A percentile compares a stretch with the other conserved stretches of the same genome.
phyloP scores from a whole-genome alignment of 495 filamentous ascomycete species.

The Neurospora africana region DNA sequence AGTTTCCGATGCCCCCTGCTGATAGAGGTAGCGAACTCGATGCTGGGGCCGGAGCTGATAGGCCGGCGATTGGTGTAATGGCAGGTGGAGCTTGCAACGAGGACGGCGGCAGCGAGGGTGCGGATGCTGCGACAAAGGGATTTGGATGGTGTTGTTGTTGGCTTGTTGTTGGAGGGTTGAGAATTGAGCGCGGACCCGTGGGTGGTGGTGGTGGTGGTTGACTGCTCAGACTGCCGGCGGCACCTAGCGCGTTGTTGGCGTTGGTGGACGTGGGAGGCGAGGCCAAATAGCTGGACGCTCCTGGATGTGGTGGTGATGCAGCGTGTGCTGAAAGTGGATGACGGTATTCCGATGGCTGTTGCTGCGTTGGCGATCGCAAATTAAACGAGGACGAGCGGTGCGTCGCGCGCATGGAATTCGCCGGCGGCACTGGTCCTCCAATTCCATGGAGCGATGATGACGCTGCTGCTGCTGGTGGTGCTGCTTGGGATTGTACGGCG shows the following conservation, averaged over 20 bases:
- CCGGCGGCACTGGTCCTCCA: neutral
- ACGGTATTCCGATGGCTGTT: conserved; percentile 9
- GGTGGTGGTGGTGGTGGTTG: neutral
- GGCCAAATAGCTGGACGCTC: conserved; percentile 11
- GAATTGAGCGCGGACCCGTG: conserved; percentile 20
- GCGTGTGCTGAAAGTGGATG: neutral
- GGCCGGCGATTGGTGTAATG: conserved; percentile 6
- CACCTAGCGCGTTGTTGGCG: conserved; percentile 7
- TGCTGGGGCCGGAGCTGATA: conserved; percentile 3
- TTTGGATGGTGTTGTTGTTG: conserved; percentile 5
- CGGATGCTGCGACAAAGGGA: conserved; percentile 18
- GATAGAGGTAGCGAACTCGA: neutral
- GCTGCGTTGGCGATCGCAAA: conserved; percentile 31
- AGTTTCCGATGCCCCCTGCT: neutral
- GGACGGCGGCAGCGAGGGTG: conserved; percentile 10
- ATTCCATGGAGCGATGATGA: conserved; percentile 15
- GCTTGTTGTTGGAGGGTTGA: conserved; percentile 9
- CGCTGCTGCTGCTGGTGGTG: conserved; percentile 7
- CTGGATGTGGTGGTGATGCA: neutral
- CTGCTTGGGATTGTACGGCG: conserved; percentile 5
- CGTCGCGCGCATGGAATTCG: neutral
- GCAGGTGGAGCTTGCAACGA: conserved; percentile 19
- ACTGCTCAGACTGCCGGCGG: neutral
- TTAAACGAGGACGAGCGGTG: conserved; percentile 18
- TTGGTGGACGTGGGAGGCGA: conserved; percentile 15